Conservation (phyloP, 2,329 filamentous ascomycete species). For the Fusarium musae region DNA sequence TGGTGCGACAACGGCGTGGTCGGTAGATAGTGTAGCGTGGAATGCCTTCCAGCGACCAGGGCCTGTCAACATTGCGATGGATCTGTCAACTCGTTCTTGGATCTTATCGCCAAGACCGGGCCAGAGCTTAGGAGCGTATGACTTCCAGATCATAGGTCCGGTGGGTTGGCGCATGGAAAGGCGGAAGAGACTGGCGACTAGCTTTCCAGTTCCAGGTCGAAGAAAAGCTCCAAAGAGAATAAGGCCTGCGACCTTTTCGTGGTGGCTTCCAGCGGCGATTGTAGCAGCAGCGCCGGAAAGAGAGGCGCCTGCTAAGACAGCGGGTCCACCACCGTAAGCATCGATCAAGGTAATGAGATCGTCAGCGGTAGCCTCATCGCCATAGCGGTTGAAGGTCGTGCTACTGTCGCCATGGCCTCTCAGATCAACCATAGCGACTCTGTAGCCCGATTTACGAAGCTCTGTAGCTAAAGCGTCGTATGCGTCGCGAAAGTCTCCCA, state of each 20-base stretch:
- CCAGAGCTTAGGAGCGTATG: slow-evolving; percentile 23
- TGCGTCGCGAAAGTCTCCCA: slow-evolving; percentile 33
- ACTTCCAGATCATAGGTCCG: slow-evolving; percentile 17
- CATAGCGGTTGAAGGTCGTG: slow-evolving; percentile 14
- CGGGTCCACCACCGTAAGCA: slow-evolving; percentile 9
- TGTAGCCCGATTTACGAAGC: slow-evolving; percentile 11
- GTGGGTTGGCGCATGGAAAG: background rate
- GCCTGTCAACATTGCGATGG: slow-evolving; percentile 7
- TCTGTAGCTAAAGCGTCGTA: slow-evolving; percentile 9
- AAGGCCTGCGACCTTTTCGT: slow-evolving; percentile 23
- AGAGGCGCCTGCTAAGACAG: slow-evolving; percentile 12
- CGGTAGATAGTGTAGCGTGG: slow-evolving; percentile 23
- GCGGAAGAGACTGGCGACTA: background rate
- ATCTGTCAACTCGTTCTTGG: slow-evolving; percentile 17
- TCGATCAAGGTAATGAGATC: slow-evolving; percentile 21
- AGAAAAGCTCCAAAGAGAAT: slow-evolving; percentile 19
- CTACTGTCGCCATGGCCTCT: slow-evolving; percentile 29
- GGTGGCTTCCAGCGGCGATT: slow-evolving; percentile 17
- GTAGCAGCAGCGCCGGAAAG: slow-evolving; percentile 21
- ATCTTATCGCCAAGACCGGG: slow-evolving; percentile 20
- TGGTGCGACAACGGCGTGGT: slow-evolving; percentile 12
- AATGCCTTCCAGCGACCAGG: slow-evolving; percentile 31
- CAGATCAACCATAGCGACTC: slow-evolving; percentile 27
- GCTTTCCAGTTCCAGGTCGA: slow-evolving; percentile 1
- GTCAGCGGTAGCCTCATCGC: slow-evolving; percentile 19